Evolutionary conservation across 805 yeast genomes (phyloP), one percentile per base, ranked within the genome.

Genomic region (Debaryomyces maramus): DNA sequence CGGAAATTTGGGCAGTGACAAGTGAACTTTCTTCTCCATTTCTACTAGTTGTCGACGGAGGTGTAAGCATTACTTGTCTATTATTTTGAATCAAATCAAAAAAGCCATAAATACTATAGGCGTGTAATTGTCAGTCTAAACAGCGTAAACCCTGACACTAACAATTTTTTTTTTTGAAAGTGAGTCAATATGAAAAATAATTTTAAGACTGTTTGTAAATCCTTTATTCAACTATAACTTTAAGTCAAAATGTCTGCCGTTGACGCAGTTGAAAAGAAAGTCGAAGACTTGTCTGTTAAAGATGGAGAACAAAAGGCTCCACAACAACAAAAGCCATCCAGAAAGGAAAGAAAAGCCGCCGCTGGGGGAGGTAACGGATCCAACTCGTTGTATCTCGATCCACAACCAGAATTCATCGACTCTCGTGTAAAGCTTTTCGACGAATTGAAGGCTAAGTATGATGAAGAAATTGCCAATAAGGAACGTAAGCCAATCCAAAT

Each of bases 401-500:
- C 96, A 20, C 82, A 81, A 61, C 96, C 97, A n/a, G 81, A 67
- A 47, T 93, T 85, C 60, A 77, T 93, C 54, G 88, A 83, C 28
- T 78, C 83, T 47, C 84, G 99, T 67, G 73, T 85, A 59, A 67
- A 76, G 55, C 61, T 90, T 47, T 93, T 90, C 58, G 95, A 88
- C 43, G 76, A 83, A 61, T 74, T 93, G 50, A 85, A 85, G 71
- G 80, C 79, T 40, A 78, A 83, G 67, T 80, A 85, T 61, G 89
- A 88, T 55, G 90, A 78, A 4, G 80, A 77, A 47, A 67, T 83
- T 37, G 86, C 89, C 15, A 63, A 77, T 17, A 75, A 77, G 71
- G 79, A 71, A 45, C 67, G 79, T 46, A 45, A 39, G 18, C 75
- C 88, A 33, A 82, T 93, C 63, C 78, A 77, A 51, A 77, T 93